phyloP scores from a whole-genome alignment of 139 green algal species.

The Chloropicon primus region DNA sequence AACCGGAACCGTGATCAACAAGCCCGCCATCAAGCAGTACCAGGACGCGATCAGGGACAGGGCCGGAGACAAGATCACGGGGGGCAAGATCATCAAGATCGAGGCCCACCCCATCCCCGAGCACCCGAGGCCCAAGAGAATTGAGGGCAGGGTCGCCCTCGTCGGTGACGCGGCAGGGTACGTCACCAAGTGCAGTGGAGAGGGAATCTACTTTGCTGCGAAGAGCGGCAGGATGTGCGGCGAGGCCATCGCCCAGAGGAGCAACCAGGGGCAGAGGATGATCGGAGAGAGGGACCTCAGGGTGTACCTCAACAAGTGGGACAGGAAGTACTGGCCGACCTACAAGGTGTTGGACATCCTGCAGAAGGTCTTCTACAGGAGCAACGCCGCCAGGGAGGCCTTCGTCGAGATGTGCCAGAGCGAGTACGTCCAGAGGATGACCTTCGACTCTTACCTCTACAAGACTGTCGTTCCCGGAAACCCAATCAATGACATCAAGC shows the following conservation, averaged over 20 bases:
- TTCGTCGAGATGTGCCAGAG: conserved; percentile 98
- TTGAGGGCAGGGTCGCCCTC: conserved; percentile 68
- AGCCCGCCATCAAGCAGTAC: conserved; percentile 99
- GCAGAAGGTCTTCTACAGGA: conserved; percentile 89
- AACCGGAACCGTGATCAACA: conserved; percentile 98
- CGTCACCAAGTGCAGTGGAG: conserved; percentile 90
- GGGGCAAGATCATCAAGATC: conserved; percentile 95
- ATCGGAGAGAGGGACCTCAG: conserved; percentile 71
- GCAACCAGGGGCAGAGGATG: conserved; percentile 68
- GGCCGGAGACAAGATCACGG: conserved; percentile 79
- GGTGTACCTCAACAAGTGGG: conserved; percentile 90
- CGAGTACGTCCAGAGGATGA: conserved; percentile 99
- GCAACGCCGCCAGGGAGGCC: conserved; percentile 93
- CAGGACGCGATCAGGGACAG: conserved; percentile 57
- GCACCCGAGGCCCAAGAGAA: conserved; percentile 76
- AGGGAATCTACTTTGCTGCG: conserved; percentile 99
- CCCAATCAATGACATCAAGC: conserved; percentile 93
- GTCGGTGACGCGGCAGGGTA: conserved; percentile 94
- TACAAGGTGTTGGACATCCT: conserved; percentile 99
- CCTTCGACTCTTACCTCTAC: conserved; percentile 99
- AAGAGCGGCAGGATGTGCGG: conserved; percentile 94
- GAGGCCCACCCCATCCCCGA: conserved; percentile 97
- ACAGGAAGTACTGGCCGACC: conserved; percentile 98
- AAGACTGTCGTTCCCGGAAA: conserved; percentile 99
- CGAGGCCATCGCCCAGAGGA: conserved; percentile 83